Evolutionary conservation across 345 rosid species (phyloP).

Genomic region (Stellera chamaejasme): DNA sequence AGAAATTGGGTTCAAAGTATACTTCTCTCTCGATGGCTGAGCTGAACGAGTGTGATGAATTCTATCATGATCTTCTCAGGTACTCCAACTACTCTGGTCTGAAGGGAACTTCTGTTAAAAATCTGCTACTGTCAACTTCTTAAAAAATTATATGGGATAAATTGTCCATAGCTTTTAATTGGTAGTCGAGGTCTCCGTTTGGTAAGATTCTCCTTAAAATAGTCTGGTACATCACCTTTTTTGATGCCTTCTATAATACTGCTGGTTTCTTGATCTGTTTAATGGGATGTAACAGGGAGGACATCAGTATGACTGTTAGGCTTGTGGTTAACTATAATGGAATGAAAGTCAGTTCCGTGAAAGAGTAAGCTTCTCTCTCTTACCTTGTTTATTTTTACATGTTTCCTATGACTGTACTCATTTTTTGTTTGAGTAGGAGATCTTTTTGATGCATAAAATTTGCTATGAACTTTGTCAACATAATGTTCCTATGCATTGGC

Average conservation of each 20-base stretch:
- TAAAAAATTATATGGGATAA: too few relatives aligned
- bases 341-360: slow-evolving; percentile 71
- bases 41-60: slow-evolving; percentile 38
- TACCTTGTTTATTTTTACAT: neutral
- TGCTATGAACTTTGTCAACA: neutral
- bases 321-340: slow-evolving; percentile 91
- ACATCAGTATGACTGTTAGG: slow-evolving; percentile 79
- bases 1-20: slow-evolving; percentile 77
- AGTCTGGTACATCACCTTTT: too few relatives aligned
- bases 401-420: neutral
- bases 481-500: neutral
- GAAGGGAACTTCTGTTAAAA: neutral
- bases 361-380: slow-evolving; percentile 41
- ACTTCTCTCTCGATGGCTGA: slow-evolving; percentile 47
- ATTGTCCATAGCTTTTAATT: too few relatives aligned
- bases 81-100: slow-evolving; percentile 13
- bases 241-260: too few relatives aligned
- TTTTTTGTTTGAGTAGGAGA: slow-evolving; percentile 6
- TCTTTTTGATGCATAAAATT: slow-evolving; percentile 5
- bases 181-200: too few relatives aligned
- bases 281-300: slow-evolving; percentile 47
- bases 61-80: slow-evolving; percentile 94
- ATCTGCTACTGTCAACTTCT: neutral
- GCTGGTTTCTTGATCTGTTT: neutral
- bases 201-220: too few relatives aligned